Percentiles rank a stretch among this genome's conserved stretches.
Evolutionary conservation across 805 yeast genomes (phyloP).

Genomic region (Teunomyces aglyptinius): DNA sequence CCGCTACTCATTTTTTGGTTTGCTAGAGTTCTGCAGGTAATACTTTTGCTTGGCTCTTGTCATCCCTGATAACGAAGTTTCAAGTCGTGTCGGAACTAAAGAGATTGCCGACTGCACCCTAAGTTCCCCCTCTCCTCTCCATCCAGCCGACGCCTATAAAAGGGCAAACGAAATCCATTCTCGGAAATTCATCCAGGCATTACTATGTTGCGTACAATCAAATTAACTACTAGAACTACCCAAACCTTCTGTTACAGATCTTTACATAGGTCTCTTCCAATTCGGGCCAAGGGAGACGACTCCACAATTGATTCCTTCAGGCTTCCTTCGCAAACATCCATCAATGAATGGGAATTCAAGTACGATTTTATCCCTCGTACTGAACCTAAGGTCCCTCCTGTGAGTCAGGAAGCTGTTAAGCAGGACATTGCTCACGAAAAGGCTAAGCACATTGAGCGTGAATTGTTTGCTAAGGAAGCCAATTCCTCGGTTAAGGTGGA

Average conservation of each 20-base stretch:
- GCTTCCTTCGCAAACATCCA: slow-evolving; percentile 46
- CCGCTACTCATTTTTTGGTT: no score
- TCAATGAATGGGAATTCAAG: slow-evolving; percentile 51
- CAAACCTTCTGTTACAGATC: slow-evolving; percentile 3
- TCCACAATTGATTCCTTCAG: slow-evolving; percentile 59
- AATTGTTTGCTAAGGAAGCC: slow-evolving; percentile 33
- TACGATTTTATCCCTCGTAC: slow-evolving; percentile 45
- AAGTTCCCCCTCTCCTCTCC: background rate
- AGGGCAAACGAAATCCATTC: slow-evolving; percentile 1
- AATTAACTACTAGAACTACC: background rate
- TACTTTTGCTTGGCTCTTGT: background rate
- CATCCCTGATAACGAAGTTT: background rate
- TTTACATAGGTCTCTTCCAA: slow-evolving; percentile 1
- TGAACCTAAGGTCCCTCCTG: slow-evolving; percentile 44
- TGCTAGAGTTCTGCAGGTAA: background rate
- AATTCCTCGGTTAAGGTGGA: slow-evolving; percentile 41
- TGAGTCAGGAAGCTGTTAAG: slow-evolving; percentile 47
- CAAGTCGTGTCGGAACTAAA: background rate
- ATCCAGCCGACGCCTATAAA: slow-evolving; percentile 4
- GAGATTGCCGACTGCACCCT: background rate
- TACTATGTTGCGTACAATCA: slow-evolving; percentile 3
- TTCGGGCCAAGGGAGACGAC: slow-evolving; percentile 50
- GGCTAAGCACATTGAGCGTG: slow-evolving; percentile 36
- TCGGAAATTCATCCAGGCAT: slow-evolving; percentile 12
- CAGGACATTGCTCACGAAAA: slow-evolving; percentile 47